Conservation (phyloP, 2,329 filamentous ascomycete species). For the Ophiostoma ips region DNA sequence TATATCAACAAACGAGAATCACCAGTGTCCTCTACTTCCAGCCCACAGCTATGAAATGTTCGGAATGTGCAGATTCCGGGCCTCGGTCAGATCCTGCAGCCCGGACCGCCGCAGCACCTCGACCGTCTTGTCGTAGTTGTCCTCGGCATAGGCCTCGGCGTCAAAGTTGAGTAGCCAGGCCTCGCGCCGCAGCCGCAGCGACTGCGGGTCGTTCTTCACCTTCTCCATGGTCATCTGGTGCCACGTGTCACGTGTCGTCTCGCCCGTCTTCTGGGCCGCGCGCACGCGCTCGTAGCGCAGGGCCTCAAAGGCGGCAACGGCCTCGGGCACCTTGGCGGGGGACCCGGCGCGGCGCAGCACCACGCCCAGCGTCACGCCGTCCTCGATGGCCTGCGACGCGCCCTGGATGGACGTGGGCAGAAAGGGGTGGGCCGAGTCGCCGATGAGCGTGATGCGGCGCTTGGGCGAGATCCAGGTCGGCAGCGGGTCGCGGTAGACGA, state of each 20-base stretch:
- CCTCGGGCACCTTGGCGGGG: conserved; percentile 13
- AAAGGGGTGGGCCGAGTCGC: conserved; percentile 36
- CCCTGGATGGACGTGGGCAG: conserved; percentile 35
- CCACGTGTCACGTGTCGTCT: conserved; percentile 20
- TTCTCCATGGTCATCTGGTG: conserved; percentile 20
- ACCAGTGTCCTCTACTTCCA: too few species aligned
- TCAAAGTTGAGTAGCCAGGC: conserved; percentile 21
- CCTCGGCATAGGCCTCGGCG: conserved; percentile 19
- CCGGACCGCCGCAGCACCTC: conserved; percentile 10
- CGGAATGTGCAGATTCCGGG: conserved; percentile 9
- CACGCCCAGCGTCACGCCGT: conserved; percentile 32
- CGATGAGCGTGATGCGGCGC: conserved; percentile 29
- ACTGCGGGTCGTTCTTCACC: conserved; percentile 18
- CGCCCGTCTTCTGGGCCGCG: conserved; percentile 20
- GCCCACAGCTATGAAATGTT: neutral
- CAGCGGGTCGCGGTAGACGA: conserved; percentile 30
- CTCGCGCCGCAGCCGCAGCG: conserved; percentile 18
- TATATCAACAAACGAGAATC: too few species aligned
- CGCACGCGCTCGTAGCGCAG: conserved; percentile 20
- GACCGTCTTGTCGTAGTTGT: conserved; percentile 14
- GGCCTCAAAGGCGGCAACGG: conserved; percentile 19
- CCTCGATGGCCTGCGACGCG: conserved; percentile 35
- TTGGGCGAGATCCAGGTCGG: conserved; percentile 28
- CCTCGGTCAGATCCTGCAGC: conserved; percentile 7
- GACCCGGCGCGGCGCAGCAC: conserved; percentile 8